Percentiles rank a stretch among this genome's conserved stretches.
Conservation (phyloP, 805 yeast genomes). For the Wickerhamomyces bovis region DNA sequence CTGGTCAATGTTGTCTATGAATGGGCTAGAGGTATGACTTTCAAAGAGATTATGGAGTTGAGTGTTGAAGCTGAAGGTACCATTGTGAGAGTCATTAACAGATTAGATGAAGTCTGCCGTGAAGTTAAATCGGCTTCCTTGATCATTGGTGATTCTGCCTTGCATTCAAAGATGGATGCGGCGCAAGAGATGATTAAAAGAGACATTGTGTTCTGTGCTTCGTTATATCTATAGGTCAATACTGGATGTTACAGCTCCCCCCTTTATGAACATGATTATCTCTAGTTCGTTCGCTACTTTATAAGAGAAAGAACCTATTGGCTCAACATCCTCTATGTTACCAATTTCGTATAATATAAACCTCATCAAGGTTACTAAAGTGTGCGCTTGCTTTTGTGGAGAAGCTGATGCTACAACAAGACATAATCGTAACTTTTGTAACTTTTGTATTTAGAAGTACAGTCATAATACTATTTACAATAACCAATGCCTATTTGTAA, state of each 20-base stretch:
- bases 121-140: slow-evolving; percentile 92
- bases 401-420: neutral
- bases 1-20: slow-evolving; percentile 92
- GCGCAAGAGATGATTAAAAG: slow-evolving; percentile 95
- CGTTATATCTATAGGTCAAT: slow-evolving; percentile 58
- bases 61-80: slow-evolving; percentile 94
- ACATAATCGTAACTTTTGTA: neutral
- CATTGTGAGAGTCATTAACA: slow-evolving; percentile 89
- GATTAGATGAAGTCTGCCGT: slow-evolving; percentile 91
- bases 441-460: neutral
- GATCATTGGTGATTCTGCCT: slow-evolving; percentile 87
- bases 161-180: slow-evolving; percentile 81
- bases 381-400: neutral
- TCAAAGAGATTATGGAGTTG: slow-evolving; percentile 83
- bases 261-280: neutral
- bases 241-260: neutral
- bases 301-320: too few relatives aligned
- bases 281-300: neutral
- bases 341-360: too few relatives aligned
- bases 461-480: neutral
- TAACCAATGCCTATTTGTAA: neutral
- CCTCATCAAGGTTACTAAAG: too few relatives aligned
- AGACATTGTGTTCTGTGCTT: slow-evolving; percentile 96
- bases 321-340: too few relatives aligned
- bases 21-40: slow-evolving; percentile 95